Evolutionary conservation across 257 asterid genomes (phyloP), one percentile per base, ranked within the genome.

Genomic region (Gentiana dahurica): DNA sequence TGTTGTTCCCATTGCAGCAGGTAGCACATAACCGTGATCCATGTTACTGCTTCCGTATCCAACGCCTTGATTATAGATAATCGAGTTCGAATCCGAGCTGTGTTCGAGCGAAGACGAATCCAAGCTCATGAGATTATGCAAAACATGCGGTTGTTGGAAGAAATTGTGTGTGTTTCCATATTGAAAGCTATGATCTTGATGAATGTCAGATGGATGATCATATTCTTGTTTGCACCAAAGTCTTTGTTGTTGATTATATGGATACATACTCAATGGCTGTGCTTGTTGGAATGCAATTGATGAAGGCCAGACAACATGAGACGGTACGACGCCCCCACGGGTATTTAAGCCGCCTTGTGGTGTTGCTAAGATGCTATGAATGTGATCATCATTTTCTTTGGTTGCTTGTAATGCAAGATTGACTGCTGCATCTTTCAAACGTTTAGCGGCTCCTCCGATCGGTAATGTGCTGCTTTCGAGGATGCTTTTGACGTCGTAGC

Each of bases 401-500:
- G 78, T 85, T 45, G 76, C 50, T 33, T 83, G 72, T 0, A 81
- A 50, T 2, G 81, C 83, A 59, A 76, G 67, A 63, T 84, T 88
- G 0, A 83, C 83, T 53, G 82, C 92, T 0, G 84, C 95, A 5
- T 83, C 94, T 61, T 79, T 89, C 3, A 89, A 52, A 48, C 97
- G 95, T 68, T 89, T 89, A 0, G 95, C 94, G 0, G 95, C 88
- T 0, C 85, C 88, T 0, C 97, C 82, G 0, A 83, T 83, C 0
- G 97, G 95, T 5, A 85, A 64, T 1, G 81, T 79, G 72, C 75
- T 58, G 72, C 97, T 89, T 3, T 89, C 95, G 0, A 85, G 70
- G 61, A 89, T 89, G 77, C 87, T 79, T 63, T 85, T 89, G 34
- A 89, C 97, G 1, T 89, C 97, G 15, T 89, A 89, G 5, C 97